Conservation (phyloP, 441 rosid species). For the Erysimum pusillum region DNA sequence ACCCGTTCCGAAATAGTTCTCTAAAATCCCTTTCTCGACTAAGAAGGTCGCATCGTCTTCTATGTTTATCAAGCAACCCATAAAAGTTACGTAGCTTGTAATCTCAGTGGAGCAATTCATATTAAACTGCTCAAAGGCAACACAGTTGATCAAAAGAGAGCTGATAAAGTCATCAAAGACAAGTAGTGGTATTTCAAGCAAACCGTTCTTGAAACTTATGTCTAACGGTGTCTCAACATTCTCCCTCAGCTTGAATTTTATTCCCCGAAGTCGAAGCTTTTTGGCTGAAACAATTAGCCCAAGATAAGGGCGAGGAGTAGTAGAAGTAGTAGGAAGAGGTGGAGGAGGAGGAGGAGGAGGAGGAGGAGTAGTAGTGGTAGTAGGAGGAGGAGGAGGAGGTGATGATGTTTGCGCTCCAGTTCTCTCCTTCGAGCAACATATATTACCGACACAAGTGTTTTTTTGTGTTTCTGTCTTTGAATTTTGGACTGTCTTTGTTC, state of each 20-base stretch:
- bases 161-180: slow-evolving; percentile 10
- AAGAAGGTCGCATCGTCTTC: background rate
- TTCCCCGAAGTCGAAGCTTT: slow-evolving; percentile 58
- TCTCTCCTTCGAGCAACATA: background rate
- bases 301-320: slow-evolving; percentile 26
- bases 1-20: background rate
- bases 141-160: background rate
- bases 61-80: background rate
- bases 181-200: background rate
- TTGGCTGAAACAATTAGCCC: slow-evolving; percentile 52
- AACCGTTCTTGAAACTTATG: background rate
- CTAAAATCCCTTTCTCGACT: background rate
- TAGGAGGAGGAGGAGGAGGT: no score
- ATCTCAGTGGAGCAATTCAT: background rate
- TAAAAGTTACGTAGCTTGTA: background rate
- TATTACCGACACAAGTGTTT: background rate
- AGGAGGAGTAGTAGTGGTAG: no score
- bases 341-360: background rate
- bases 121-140: slow-evolving; percentile 9
- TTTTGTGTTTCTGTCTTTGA: background rate
- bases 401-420: background rate
- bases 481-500: background rate
- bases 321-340: no score
- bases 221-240: slow-evolving; percentile 39
- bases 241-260: slow-evolving; percentile 49